Percentiles rank a stretch among this genome's conserved stretches.
Evolutionary conservation across 768 basidiomycete genomes (phyloP).

Genomic region (Glaciozyma antarctica): DNA sequence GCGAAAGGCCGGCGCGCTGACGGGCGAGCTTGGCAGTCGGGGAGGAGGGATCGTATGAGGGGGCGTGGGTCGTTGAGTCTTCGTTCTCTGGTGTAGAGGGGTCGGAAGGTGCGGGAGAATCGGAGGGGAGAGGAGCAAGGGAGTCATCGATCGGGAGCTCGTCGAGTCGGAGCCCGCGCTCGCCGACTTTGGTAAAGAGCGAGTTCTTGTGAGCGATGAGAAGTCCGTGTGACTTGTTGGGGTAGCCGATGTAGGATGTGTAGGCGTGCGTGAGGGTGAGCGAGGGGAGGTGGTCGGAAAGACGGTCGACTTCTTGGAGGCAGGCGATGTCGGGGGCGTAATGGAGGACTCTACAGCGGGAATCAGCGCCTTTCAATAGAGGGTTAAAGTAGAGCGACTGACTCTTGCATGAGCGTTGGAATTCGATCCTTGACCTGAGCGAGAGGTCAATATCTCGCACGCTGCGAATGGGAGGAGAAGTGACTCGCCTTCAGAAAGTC

Average conservation of each 20-base stretch:
- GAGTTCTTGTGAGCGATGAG: conserved; percentile 20
- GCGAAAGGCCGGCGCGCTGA: conserved; percentile 11
- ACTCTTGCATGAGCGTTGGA: conserved; percentile 23
- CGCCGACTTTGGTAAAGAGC: conserved; percentile 18
- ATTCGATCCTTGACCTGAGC: conserved; percentile 25
- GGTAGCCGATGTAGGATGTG: conserved; percentile 28
- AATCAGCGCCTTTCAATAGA: no score
- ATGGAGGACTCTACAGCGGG: conserved; percentile 25
- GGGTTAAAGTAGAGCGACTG: no score
- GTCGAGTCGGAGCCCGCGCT: conserved; percentile 27
- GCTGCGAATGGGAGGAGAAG: background rate
- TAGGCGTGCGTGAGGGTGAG: conserved; percentile 16
- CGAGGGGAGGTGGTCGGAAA: conserved; percentile 20
- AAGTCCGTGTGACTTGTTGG: conserved; percentile 26
- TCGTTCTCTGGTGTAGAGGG: background rate
- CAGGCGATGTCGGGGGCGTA: conserved; percentile 25
- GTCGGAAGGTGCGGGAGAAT: background rate
- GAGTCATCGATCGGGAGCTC: conserved; percentile 25
- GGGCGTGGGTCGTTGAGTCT: conserved; percentile 2
- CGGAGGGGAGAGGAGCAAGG: background rate
- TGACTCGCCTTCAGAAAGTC: conserved; percentile 14
- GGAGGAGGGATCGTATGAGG: conserved; percentile 8
- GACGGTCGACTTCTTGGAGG: conserved; percentile 30
- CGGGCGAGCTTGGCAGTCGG: background rate
- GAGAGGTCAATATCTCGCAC: background rate